Conservation (phyloP, 495 filamentous ascomycete species). For the Podospora fimiseda region DNA sequence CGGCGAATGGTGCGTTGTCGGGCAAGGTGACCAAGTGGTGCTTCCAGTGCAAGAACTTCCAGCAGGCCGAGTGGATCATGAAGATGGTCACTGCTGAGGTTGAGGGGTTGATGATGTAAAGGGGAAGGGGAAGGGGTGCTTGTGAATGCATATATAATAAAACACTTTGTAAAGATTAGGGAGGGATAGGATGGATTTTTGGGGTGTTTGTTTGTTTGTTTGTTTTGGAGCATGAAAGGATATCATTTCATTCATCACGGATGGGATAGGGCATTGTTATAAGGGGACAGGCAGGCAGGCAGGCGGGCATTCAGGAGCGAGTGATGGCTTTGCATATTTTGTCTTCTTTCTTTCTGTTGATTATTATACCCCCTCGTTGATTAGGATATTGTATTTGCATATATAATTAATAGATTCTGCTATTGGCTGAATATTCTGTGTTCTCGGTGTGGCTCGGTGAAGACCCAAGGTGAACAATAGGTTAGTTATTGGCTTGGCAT, state of each 20-base stretch:
- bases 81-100: constrained; percentile 41
- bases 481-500: no score
- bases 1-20: constrained; percentile 63
- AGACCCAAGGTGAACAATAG: no score
- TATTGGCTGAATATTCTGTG: no score
- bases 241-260: no score
- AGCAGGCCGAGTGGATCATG: constrained; percentile 43
- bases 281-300: no score
- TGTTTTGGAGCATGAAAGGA: no score
- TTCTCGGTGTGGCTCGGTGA: no score
- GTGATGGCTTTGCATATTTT: background rate
- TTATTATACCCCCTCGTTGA: background rate
- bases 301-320: background rate
- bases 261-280: no score
- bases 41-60: constrained; percentile 55
- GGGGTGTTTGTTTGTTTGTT: no score
- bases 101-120: constrained; percentile 26
- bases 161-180: background rate
- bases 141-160: background rate
- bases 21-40: constrained; percentile 73
- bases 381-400: no score
- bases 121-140: background rate
- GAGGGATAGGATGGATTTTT: background rate
- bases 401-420: no score
- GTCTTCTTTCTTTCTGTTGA: background rate